These are phyloP conservation scores for Chenopodium album DNA, from an alignment of 148 eudicot genomes.

Conservation along the genomic window DNA sequence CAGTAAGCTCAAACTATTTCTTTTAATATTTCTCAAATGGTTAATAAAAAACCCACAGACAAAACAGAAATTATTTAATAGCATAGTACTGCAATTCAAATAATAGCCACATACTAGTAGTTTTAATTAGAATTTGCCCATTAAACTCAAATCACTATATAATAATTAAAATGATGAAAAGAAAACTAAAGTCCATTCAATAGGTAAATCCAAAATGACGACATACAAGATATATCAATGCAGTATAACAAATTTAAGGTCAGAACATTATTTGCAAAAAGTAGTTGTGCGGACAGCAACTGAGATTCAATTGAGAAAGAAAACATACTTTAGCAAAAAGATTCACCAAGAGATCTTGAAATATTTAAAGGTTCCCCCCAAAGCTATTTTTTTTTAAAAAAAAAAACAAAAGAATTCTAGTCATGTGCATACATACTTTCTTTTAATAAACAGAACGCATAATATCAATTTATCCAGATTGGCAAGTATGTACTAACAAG, in stretches of 20 bases:
- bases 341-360: no score
- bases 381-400: not conserved
- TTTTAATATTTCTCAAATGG: not conserved
- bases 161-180: no score
- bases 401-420: not conserved
- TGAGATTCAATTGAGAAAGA: not conserved
- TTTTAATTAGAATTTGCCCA: no score
- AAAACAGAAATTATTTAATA: not conserved
- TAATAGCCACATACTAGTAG: not conserved
- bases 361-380: not conserved
- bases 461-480: slow-evolving; percentile 10
- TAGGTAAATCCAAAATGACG: no score
- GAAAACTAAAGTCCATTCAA: no score
- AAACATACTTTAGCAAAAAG: no score
- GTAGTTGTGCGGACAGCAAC: not conserved
- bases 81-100: not conserved
- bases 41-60: not conserved
- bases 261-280: not conserved
- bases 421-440: not conserved
- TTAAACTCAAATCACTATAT: no score
- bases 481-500: slow-evolving; percentile 28
- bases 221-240: no score
- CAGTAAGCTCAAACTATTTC: not conserved
- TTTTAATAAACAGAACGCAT: not conserved
- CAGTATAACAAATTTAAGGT: no score